Percentiles rank a stretch among this genome's conserved stretches.
Conservation (phyloP, 2,329 filamentous ascomycete genomes). For the Beauveria varroae region DNA sequence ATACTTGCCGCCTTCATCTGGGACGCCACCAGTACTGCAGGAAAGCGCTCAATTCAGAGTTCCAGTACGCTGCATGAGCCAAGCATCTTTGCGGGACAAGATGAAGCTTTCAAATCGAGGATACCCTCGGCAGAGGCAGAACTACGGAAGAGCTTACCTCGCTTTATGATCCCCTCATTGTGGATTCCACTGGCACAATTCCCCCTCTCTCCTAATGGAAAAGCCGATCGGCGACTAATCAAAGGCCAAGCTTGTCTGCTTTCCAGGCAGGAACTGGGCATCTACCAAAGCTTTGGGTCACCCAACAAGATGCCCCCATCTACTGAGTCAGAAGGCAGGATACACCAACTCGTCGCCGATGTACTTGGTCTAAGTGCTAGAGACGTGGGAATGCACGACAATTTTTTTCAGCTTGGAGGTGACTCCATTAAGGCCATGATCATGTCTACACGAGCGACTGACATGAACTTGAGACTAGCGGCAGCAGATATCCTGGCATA, state of each 20-base stretch:
- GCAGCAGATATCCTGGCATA: constrained; percentile 34
- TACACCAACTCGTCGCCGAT: constrained; percentile 1
- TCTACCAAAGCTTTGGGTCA: background rate
- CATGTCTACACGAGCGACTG: background rate
- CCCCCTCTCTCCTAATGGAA: background rate
- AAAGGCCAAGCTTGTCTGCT: background rate
- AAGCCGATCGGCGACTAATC: background rate
- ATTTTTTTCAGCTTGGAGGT: constrained; percentile 39
- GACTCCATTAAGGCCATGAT: constrained; percentile 37
- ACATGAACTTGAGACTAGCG: constrained; percentile 12
- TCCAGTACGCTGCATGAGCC: background rate
- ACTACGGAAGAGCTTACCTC: background rate
- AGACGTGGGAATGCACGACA: constrained; percentile 29
- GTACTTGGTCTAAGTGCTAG: background rate
- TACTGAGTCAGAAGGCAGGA: background rate
- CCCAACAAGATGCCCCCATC: background rate
- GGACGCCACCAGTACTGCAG: background rate
- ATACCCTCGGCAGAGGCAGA: background rate
- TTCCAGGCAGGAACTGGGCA: background rate
- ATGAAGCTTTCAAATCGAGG: background rate
- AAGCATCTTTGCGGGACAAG: background rate
- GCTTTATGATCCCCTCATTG: background rate
- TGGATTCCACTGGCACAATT: background rate
- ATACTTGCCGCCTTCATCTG: constrained; percentile 28
- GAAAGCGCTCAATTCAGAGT: background rate